Evolutionary conservation across 331 rosid species (phyloP).

Genomic region (Malus hybrid): DNA sequence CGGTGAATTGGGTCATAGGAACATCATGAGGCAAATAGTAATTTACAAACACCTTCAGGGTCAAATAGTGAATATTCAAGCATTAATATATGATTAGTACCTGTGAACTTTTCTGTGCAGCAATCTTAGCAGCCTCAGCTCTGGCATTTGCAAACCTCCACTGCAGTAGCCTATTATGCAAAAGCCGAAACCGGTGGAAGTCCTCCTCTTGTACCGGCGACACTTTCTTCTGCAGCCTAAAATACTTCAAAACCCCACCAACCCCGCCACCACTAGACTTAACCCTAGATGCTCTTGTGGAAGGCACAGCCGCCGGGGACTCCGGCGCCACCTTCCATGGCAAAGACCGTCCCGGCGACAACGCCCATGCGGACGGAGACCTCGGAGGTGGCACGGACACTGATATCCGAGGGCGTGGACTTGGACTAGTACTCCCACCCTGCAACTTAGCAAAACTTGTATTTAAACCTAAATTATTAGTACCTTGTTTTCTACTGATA

Average conservation of each 20-base stretch:
- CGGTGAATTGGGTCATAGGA: too few relatives aligned
- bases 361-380: conserved; percentile 73
- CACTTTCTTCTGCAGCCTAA: conserved; percentile 49
- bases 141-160: conserved; percentile 72
- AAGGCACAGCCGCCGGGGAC: background rate
- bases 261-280: conserved; percentile 5
- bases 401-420: background rate
- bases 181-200: conserved; percentile 43
- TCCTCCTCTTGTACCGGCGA: conserved; percentile 36
- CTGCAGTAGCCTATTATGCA: conserved; percentile 55
- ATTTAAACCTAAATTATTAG: background rate
- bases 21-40: too few relatives aligned
- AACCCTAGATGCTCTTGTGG: background rate
- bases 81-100: conserved; percentile 13
- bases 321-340: conserved; percentile 2
- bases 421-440: conserved; percentile 22
- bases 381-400: conserved; percentile 7
- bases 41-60: too few relatives aligned
- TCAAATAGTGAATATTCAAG: too few relatives aligned
- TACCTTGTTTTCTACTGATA: background rate
- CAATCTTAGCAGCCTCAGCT: conserved; percentile 31
- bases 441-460: conserved; percentile 2
- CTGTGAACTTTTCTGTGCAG: conserved; percentile 27
- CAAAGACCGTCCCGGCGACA: conserved; percentile 51
- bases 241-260: conserved; percentile 56